Base-by-base conservation (phyloP, 805 yeast species). In the Kazachstania taianensis region DNA sequence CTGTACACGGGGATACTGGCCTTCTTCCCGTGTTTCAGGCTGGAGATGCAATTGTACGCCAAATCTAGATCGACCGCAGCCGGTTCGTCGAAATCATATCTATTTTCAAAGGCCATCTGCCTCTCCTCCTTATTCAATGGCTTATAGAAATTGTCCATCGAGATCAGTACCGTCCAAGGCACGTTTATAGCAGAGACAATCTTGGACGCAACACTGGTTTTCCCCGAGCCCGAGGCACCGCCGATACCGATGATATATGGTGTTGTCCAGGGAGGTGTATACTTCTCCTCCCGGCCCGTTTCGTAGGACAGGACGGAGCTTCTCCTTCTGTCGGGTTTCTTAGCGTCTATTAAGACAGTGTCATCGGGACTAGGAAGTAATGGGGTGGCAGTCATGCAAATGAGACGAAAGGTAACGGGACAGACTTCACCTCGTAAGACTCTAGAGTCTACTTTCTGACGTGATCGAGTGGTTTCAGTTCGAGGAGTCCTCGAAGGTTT, bases 121-220 rank as follows among this genome's bases (percentile, higher is more conserved):
- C 81, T 66, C 43, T 83, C 73, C 29, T 75, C 89, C 2, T 57
- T 61, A 1, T 66, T 68, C 45, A 92, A 65, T 0, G 92, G 92
- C 32, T 70, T 75, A 62, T 92, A 92, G 55, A 89, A 92, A 59
- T 89, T 89, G 55, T 92, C 98, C 62, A 86, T 68, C 2, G 96
- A 81, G 15, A 89, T 53, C 38, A 92, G 65, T 9, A 92, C 89
- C 0, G 96, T 84, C 96, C 97, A 87, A 1, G 97, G 97, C 37
- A 84, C 84, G 59, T 84, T 78, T 41, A 75, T 65, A 42, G 78
- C 76, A 37, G 79, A 73, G 35, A 87, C 82, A 47, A 92, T 79
- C 43, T 73, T 72, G 26, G 85, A 77, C 0, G 96, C 92, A 14
- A 92, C 84, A 24, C 94, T 80, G 0, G 97, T 89, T 54, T 89